Evolutionary conservation across 208 protist species (phyloP).

Genomic region (Crithidia sp.): DNA sequence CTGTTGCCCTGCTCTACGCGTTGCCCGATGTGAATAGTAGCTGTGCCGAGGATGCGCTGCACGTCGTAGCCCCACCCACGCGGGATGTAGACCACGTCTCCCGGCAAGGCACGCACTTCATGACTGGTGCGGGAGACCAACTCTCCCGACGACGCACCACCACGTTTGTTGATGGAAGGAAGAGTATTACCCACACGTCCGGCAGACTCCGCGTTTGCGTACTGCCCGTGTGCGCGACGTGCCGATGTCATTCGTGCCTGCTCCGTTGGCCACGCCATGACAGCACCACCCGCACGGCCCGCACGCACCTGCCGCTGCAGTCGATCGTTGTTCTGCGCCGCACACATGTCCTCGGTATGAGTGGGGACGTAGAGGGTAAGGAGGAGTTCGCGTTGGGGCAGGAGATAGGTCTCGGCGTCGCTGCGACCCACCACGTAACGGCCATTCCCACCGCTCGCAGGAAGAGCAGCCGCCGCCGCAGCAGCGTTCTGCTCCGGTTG

Average conservation of each 20-base stretch:
- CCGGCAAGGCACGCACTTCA: slow-evolving; percentile 77
- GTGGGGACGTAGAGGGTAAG: slow-evolving; percentile 61
- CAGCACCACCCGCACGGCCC: slow-evolving; percentile 31
- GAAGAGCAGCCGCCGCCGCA: background rate
- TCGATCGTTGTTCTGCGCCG: slow-evolving; percentile 60
- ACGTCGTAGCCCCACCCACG: slow-evolving; percentile 65
- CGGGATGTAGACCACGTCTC: slow-evolving; percentile 84
- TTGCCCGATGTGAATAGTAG: slow-evolving; percentile 27
- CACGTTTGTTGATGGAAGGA: no score
- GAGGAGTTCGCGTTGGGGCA: slow-evolving; percentile 82
- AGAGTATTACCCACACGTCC: slow-evolving; percentile 21
- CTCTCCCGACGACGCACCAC: background rate
- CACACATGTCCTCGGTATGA: slow-evolving; percentile 48
- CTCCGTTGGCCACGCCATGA: slow-evolving; percentile 37
- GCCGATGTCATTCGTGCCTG: slow-evolving; percentile 39
- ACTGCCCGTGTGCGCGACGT: slow-evolving; percentile 35
- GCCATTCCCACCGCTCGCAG: background rate
- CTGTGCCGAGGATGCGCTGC: slow-evolving; percentile 63
- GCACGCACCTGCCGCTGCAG: slow-evolving; percentile 44
- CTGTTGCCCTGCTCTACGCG: background rate
- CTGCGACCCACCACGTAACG: slow-evolving; percentile 43
- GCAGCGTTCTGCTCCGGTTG: no score
- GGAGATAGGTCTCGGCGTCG: slow-evolving; percentile 76
- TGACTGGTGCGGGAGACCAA: slow-evolving; percentile 32
- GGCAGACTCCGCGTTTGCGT: slow-evolving; percentile 40